Evolutionary conservation across 2,329 filamentous ascomycete species (phyloP), one percentile per base, ranked within the genome.

Genomic region (Huntiella abstrusa): DNA sequence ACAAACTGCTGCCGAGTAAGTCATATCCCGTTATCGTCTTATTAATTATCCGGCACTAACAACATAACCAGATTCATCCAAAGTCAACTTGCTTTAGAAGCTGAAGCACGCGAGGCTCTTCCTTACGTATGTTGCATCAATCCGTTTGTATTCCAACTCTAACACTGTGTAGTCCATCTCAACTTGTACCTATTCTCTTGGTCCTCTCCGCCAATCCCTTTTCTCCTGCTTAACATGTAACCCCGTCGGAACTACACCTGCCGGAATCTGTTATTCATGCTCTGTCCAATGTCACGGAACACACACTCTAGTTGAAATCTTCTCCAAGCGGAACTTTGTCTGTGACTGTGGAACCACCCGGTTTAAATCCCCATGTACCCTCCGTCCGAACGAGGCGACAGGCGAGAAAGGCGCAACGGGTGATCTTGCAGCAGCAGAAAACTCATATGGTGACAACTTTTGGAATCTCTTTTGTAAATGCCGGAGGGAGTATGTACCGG

Each of bases 381-480:
- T 98, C 47, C 81, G 87, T 38, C 61, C 79, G 49, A 79, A 93
- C 54, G 63, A 77, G 10, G 63, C 67, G 51, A 92, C 83, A 12
- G 85, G 83, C 43, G 71, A 70, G 35, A 86, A 84, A 57, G 70
- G 68, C 39, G 83, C 92, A 8, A 78, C 79, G 55, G 84, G 79
- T 1, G 83, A 95, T 56, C 66, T 76, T 52, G 73, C 86, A 4
- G 70, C 77, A 12, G 65, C 67, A 36, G 75, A 70, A 53, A 96
- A 98, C 65, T 79, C 73, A 55, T 98, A 98, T 66, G 94, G 95
- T 57, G 83, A 95, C 51, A 98, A 98, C 65, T 98, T 93, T 56
- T 72, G 75, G 54, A 96, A 96, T 56, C 74, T 71, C 39, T 98
- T 98, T 63, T 98, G 91, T 59, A 83, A 81, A 2, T 98, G 91